Base-by-base conservation (phyloP, 2,329 filamentous ascomycete species). In the Fusarium clavum region DNA sequence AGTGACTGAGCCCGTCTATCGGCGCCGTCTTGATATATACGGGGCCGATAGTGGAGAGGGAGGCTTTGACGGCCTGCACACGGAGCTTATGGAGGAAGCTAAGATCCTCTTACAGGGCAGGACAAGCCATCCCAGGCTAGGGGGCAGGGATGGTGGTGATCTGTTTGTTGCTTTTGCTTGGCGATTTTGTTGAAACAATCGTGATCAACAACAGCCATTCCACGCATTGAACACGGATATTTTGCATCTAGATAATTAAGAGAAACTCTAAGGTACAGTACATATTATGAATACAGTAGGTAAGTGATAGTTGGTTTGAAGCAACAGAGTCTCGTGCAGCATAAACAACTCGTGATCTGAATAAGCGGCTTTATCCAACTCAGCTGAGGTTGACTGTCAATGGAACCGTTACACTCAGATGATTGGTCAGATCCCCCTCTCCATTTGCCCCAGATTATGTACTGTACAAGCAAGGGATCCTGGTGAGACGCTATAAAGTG, bases 141-240 rank as follows among this genome's bases (percentile, higher is more conserved):
- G 22, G 20, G 20, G 14, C 41, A 44, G 49, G 67, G 67, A 54
- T 63, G n/a, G 40, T 22, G 67, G 55, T 64, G 62, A 70, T 71
- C 63, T 53, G 32, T 43, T 53, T 60, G 24, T 53, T 38, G 22
- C 22, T 43, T 40, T 40, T n/a, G 34, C 62, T 64, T 70, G 54
- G 67, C 67, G 43, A 44, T 58, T 53, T 44, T 44, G 25, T 54
- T 43, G 53, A 57, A 45, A 57, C 52, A 24, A 27, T 52, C 48
- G 34, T 24, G 10, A 25, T 38, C 22, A 25, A 38, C 22, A 13
- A 38, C 8, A 24, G 24, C 18, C 6, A 8, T 49, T 8, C 13
- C 22, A 22, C 25, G 14, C 6, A 18, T 34, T 5, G 11, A 38
- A 10, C 27, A 29, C 27, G 27, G 10, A 29, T 29, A 11, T 29